phyloP scores from a whole-genome alignment of 106 monocot species.

The Phalaenopsis aphrodite region DNA sequence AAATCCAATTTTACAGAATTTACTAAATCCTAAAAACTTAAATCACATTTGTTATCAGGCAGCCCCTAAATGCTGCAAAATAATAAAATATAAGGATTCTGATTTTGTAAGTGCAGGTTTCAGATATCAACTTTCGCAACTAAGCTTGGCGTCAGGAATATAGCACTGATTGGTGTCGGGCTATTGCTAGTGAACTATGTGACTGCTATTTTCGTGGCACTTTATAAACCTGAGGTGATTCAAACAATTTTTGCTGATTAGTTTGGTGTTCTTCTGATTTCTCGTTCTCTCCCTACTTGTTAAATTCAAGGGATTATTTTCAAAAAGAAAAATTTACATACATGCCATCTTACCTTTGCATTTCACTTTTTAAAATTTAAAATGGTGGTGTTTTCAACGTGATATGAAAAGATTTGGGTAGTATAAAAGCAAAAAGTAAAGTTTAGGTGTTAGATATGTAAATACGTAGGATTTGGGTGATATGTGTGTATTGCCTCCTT shows the following conservation, averaged over 20 bases:
- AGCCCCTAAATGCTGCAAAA: no score
- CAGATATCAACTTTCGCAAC: conserved; percentile 98
- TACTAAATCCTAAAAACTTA: no score
- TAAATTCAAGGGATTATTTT: not conserved
- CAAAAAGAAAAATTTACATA: not conserved
- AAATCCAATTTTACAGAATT: no score
- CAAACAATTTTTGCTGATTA: not conserved
- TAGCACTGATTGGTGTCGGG: conserved; percentile 85
- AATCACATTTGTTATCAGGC: no score
- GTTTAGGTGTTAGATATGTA: no score
- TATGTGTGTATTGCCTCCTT: not conserved
- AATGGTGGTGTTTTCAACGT: no score
- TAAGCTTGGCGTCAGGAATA: conserved; percentile 96
- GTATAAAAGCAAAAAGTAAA: no score
- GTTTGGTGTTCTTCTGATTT: not conserved
- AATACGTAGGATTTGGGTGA: no score
- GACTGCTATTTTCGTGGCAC: conserved; percentile 65
- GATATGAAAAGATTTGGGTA: no score
- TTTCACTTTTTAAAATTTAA: no score
- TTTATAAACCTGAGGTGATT: conserved; percentile 80
- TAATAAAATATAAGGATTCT: not conserved
- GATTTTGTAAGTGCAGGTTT: conserved; percentile 34
- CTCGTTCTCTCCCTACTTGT: not conserved
- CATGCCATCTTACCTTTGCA: no score
- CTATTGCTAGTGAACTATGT: conserved; percentile 81